Evolutionary conservation across 164 flowering plant species (phyloP).

Genomic region (Sedum album): DNA sequence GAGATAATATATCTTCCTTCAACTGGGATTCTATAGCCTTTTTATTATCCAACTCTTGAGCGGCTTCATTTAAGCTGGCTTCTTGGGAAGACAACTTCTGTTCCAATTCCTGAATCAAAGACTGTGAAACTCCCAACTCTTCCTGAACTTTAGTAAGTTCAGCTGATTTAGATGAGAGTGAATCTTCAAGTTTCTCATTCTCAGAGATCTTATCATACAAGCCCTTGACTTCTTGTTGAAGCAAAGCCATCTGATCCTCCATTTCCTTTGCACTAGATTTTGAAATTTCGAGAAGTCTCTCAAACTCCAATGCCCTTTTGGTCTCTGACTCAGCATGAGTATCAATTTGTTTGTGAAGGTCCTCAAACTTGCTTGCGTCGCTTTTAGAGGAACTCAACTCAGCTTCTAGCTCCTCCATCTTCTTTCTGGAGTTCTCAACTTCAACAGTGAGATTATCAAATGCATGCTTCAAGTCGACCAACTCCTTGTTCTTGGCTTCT

Average conservation of each 20-base stretch:
- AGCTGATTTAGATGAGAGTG: constrained; percentile 29
- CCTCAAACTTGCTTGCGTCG: constrained; percentile 62
- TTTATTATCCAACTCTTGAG: constrained; percentile 41
- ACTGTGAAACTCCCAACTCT: too few species aligned
- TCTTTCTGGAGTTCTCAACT: constrained; percentile 59
- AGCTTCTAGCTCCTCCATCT: constrained; percentile 50
- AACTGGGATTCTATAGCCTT: constrained; percentile 47
- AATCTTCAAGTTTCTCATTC: constrained; percentile 56
- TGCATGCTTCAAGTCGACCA: constrained; percentile 46
- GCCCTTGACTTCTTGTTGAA: constrained; percentile 60
- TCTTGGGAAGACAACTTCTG: too few species aligned
- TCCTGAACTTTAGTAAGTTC: constrained; percentile 48
- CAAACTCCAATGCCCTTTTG: constrained; percentile 60
- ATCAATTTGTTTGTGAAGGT: constrained; percentile 52
- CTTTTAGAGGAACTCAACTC: constrained; percentile 39
- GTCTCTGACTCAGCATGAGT: constrained; percentile 54
- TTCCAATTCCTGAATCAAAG: constrained; percentile 37
- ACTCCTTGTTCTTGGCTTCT: constrained; percentile 61
- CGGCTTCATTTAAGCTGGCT: constrained; percentile 31
- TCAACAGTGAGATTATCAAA: constrained; percentile 51
- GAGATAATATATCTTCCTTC: constrained; percentile 43
- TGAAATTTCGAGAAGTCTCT: constrained; percentile 52
- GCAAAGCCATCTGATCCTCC: constrained; percentile 57
- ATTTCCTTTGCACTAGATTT: constrained; percentile 50
- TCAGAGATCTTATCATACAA: constrained; percentile 57